phyloP scores from a whole-genome alignment of 2,329 filamentous ascomycete species.

The Bipolaris cookei region DNA sequence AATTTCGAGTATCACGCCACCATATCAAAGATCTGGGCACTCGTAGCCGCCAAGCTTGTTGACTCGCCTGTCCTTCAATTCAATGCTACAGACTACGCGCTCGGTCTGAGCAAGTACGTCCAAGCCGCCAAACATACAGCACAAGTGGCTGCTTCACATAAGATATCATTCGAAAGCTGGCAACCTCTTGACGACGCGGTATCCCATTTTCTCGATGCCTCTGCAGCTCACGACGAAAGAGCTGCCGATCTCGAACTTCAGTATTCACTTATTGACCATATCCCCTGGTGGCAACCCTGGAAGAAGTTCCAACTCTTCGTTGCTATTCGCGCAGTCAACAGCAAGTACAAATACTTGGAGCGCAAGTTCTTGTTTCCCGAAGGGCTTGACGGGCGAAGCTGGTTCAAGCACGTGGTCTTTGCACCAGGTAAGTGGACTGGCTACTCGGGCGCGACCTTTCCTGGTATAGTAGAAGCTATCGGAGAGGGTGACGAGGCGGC shows the following conservation, averaged over 20 bases:
- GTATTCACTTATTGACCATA: conserved; percentile 53
- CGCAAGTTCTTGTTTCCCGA: conserved; percentile 75
- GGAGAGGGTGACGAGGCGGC: conserved; percentile 55
- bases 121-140: conserved; percentile 49
- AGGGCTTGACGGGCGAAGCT: conserved; percentile 78
- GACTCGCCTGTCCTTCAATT: conserved; percentile 57
- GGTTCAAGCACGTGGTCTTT: conserved; percentile 97
- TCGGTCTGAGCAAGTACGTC: conserved; percentile 52
- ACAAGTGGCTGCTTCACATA: conserved; percentile 12
- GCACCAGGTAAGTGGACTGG: conserved; percentile 91
- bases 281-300: conserved; percentile 82
- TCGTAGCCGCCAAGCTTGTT: conserved; percentile 55
- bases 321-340: conserved; percentile 72
- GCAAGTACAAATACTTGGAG: conserved; percentile 84
- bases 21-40: conserved; percentile 54
- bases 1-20: conserved; percentile 64
- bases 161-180: conserved; percentile 50
- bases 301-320: conserved; percentile 69
- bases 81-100: conserved; percentile 56
- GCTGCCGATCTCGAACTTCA: conserved; percentile 57
- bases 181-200: conserved; percentile 58
- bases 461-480: conserved; percentile 68
- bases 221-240: conserved; percentile 59
- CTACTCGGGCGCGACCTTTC: conserved; percentile 76
- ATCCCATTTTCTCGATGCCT: conserved; percentile 55